Base-by-base conservation (phyloP, 1,284 basidiomycete genomes). In the Dichomitus squalens region DNA sequence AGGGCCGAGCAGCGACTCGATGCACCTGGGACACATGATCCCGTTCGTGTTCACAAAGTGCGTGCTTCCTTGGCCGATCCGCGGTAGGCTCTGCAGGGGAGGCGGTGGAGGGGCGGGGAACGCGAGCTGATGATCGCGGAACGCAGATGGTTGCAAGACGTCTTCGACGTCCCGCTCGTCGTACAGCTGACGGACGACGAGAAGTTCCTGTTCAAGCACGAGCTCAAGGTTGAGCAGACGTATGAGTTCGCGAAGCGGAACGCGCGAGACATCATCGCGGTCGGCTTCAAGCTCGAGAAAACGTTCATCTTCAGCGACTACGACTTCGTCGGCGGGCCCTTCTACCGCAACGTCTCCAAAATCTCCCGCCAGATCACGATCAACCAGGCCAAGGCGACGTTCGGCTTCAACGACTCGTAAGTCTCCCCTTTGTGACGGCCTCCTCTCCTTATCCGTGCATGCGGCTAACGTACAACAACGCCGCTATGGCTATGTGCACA, bases 151-250 rank as follows among this genome's bases (percentile, higher is more conserved):
- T 75, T 99, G 59, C 96, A 99, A 76, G 94, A 97, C 53, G 94
- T 97, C 23, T 98, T 99, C 72, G 85, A 96, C 65, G 93, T 94
- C 12, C 95, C 96, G 3, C 78, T 98, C 35, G 97, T 99, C 53
- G 82, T 99, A 53, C 96, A 99, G 73, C 83, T 99, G 6, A 99
- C 96, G 49, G 97, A 99, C 70, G 97, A 99, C 73, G 97, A 99
- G 74, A 99, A 99, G 75, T 99, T 99, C 79, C 76, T 99, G 54
- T 97, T 99, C 83, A 97, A 98, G 75, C 91, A 95, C 52, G 88
- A 95, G 62, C 84, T 97, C 60, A 95, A 93, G 70, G 81, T 93
- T 43, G 93, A 98, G 65, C 91, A 99, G 72, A 93, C 92, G 49
- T 85, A 88, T 68, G 81, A 83, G 39, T 98, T 95, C 72, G 87